These are phyloP conservation scores for Neopestalotiopsis clavispora DNA, from an alignment of 2,329 filamentous ascomycete species.

Conservation along the genomic window DNA sequence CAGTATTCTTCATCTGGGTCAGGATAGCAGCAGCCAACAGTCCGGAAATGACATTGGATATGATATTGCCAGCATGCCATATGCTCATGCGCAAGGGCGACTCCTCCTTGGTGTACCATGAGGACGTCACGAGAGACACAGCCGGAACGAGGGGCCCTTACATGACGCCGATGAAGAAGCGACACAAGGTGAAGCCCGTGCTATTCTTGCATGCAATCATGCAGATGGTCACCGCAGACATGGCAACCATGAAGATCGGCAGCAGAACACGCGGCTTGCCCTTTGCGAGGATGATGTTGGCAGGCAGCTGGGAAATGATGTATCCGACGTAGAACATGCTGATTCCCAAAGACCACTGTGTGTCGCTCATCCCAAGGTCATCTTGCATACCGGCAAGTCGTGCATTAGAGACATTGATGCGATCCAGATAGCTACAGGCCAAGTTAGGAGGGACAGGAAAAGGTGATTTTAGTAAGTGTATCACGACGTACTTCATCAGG, in stretches of 20 bases:
- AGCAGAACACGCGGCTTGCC: constrained; percentile 40
- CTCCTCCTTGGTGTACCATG: no score
- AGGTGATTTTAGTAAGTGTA: no score
- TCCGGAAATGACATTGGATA: no score
- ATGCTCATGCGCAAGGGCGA: no score
- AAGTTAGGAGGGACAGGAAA: no score
- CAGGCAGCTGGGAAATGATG: constrained; percentile 50
- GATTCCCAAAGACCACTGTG: constrained; percentile 44
- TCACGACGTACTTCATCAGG: no score
- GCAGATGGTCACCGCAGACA: constrained; percentile 46
- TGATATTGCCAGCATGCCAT: no score
- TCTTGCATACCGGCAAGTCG: constrained; percentile 42
- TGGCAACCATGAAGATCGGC: constrained; percentile 45
- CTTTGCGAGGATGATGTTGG: constrained; percentile 50
- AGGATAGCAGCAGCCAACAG: no score
- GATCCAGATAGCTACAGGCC: constrained; percentile 50
- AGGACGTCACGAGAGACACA: no score
- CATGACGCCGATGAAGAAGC: constrained; percentile 37
- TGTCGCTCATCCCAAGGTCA: constrained; percentile 40
- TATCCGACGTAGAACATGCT: constrained; percentile 52
- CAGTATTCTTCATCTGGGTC: no score
- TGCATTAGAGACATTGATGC: constrained; percentile 54
- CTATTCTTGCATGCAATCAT: constrained; percentile 44
- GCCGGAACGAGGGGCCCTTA: no score
- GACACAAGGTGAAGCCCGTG: constrained; percentile 36